Base-by-base conservation (phyloP, 495 filamentous ascomycete genomes). In the Talaromyces borbonicus region DNA sequence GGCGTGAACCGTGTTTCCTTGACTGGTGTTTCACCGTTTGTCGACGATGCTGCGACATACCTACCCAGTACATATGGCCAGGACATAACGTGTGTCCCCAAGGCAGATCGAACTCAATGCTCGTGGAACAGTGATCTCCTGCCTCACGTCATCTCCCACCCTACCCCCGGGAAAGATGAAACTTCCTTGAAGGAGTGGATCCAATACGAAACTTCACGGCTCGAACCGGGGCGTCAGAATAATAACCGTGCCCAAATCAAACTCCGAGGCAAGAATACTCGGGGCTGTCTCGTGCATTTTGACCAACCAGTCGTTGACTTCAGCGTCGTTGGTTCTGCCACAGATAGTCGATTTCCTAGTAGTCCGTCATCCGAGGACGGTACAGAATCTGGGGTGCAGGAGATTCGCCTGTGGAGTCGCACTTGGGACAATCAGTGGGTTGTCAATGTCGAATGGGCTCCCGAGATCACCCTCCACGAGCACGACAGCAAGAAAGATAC, bases 341-440 rank as follows among this genome's bases (percentile, higher is more conserved):
- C 65, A 5, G 70, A 79, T 49, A 65, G 49, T 22, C 76, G 77
- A 14, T 86, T 84, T 57, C 66, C 74, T 25, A 46, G 29, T 15
- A 61, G 67, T 9, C 68, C 77, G 1, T 71, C 77, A 6, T 56
- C 65, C 8, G 60, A 69, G 20, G 38, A 41, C 12, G 35, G 18
- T 6, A 38, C 35, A 11, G 38, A 40, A 16, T 19, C 8, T n/a
- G 79, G 80, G 1, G 64, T 65, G 23, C 66, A 58, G 37, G 73
- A 83, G 47, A 60, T 87, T 30, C 63, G 76, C 23, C 73, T 92
- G 5, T 90, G 80, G 81, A 80, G 84, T 61, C 72, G 85, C 43
- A 72, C 78, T 14, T 94, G 86, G 84, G 75, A 77, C 20, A 73
- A 73, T 16, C 66, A 67, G 25, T 95, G 90, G 86, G 72, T 70